These are phyloP conservation scores for Penicillium griseofulvum DNA, from an alignment of 2,329 filamentous ascomycete species.

Conservation along the genomic window DNA sequence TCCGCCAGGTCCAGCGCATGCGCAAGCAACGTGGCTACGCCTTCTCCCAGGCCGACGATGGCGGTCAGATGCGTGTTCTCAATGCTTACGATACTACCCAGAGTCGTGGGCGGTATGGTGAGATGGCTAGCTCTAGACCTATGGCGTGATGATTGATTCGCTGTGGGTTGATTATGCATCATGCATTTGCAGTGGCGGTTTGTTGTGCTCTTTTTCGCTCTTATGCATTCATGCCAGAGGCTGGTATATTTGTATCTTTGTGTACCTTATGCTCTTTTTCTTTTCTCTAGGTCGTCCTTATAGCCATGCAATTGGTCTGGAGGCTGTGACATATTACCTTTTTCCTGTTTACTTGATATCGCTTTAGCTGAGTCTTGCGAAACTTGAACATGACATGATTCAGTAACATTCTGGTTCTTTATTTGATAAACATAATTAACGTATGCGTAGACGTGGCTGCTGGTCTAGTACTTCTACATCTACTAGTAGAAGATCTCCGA, in stretches of 20 bases:
- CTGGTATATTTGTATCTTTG: slow-evolving; percentile 18
- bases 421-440: not conserved
- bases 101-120: slow-evolving; percentile 85
- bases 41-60: slow-evolving; percentile 96
- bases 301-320: slow-evolving; percentile 18
- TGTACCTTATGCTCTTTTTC: slow-evolving; percentile 18
- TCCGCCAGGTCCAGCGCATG: slow-evolving; percentile 97
- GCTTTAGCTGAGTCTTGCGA: slow-evolving; percentile 16
- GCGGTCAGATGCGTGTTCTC: slow-evolving; percentile 80
- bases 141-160: slow-evolving; percentile 29
- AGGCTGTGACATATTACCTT: slow-evolving; percentile 21
- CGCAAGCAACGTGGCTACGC: slow-evolving; percentile 98
- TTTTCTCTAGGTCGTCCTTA: slow-evolving; percentile 14
- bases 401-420: not conserved
- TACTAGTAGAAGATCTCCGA: not conserved
- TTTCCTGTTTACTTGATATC: slow-evolving; percentile 13
- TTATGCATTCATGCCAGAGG: slow-evolving; percentile 14
- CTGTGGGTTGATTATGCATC: slow-evolving; percentile 3
- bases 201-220: slow-evolving; percentile 9
- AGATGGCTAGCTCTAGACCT: slow-evolving; percentile 71
- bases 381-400: slow-evolving; percentile 17
- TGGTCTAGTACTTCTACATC: not conserved
- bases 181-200: slow-evolving; percentile 9
- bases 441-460: not conserved
- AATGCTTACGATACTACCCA: slow-evolving; percentile 98